These are phyloP conservation scores for Phytophthora constricta DNA, from an alignment of 352 stramenopile genomes.

Conservation along the genomic window DNA sequence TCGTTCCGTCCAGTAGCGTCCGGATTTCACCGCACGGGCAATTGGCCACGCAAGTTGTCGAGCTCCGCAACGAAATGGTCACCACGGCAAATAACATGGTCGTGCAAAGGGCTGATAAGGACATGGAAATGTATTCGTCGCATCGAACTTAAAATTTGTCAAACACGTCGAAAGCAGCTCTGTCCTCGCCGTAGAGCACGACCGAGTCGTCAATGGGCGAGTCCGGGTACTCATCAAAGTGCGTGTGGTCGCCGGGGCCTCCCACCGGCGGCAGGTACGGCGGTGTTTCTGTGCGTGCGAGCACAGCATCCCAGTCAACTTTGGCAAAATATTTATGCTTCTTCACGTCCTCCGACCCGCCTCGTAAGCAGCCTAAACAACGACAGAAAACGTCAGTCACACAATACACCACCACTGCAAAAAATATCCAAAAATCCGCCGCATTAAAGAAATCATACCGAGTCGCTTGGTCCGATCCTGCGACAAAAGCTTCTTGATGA, in stretches of 20 bases:
- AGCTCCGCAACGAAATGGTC: not conserved
- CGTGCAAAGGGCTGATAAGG: no score
- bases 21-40: not conserved
- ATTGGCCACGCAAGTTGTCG: not conserved
- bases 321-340: conserved; percentile 94
- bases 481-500: conserved; percentile 92
- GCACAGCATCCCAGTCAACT: conserved; percentile 86
- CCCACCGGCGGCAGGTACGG: conserved; percentile 88
- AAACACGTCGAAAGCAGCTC: conserved; percentile 85
- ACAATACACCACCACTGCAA: not conserved
- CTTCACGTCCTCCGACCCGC: conserved; percentile 89
- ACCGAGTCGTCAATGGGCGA: conserved; percentile 86
- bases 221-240: conserved; percentile 95
- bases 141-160: conserved; percentile 79
- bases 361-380: conserved; percentile 86
- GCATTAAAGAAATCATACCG: conserved; percentile 61
- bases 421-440: not conserved
- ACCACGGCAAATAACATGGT: not conserved
- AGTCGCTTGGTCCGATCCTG: conserved; percentile 91
- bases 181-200: conserved; percentile 86
- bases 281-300: conserved; percentile 70
- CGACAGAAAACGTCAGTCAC: conserved; percentile 1
- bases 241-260: conserved; percentile 88
- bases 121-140: conserved; percentile 39
- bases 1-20: not conserved